A percentile compares a stretch with the other conserved stretches of the same genome.
Evolutionary conservation across 164 flowering plant genomes (phyloP).

Genomic region (Macadamia integrifolia): DNA sequence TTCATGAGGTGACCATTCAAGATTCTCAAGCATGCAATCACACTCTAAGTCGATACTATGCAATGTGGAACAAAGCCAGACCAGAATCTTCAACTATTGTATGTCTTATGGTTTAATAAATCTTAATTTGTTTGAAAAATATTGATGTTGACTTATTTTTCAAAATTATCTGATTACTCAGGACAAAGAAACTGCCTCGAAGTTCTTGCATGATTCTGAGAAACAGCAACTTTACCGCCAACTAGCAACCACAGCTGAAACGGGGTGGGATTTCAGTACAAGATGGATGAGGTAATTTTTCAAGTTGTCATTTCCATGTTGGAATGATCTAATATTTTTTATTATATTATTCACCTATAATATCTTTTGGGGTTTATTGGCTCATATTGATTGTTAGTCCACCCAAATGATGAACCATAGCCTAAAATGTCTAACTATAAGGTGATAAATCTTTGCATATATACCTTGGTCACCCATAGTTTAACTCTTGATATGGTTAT

Average conservation of each 20-base stretch:
- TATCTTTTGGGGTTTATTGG: background rate
- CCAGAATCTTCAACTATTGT: slow-evolving; percentile 79
- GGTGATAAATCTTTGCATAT: background rate
- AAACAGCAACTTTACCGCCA: slow-evolving; percentile 63
- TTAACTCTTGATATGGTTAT: no score
- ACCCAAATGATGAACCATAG: background rate
- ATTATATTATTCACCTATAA: background rate
- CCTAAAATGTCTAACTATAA: background rate
- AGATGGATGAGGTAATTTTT: slow-evolving; percentile 88
- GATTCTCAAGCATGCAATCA: slow-evolving; percentile 49
- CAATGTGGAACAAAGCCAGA: slow-evolving; percentile 94
- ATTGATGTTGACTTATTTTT: background rate
- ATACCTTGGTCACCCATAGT: background rate
- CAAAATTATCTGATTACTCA: slow-evolving; percentile 16
- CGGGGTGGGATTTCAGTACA: slow-evolving; percentile 98
- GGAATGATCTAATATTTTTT: background rate
- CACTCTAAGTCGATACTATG: slow-evolving; percentile 64
- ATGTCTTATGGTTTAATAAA: slow-evolving; percentile 18
- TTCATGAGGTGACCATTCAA: slow-evolving; percentile 56
- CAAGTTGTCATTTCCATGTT: background rate
- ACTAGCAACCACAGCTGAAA: slow-evolving; percentile 86
- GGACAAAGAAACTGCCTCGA: slow-evolving; percentile 72
- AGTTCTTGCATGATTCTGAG: slow-evolving; percentile 34
- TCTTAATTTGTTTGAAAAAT: background rate
- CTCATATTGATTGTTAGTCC: background rate